Evolutionary conservation across 2,329 filamentous ascomycete genomes (phyloP), one percentile per base, ranked within the genome.

Genomic region (Davidsoniella australis): DNA sequence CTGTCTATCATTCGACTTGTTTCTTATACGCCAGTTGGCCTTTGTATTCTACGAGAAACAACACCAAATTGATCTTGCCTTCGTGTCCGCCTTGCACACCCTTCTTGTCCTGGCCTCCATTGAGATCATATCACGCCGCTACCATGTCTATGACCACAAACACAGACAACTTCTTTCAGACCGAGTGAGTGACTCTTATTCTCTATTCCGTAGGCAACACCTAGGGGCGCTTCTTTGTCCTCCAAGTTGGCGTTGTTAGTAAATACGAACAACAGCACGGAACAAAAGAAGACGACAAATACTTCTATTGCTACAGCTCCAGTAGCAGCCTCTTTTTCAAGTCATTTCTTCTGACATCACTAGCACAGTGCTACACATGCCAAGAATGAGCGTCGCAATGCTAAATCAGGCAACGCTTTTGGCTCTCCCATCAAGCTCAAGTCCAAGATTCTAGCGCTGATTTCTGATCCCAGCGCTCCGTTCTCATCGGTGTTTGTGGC

Each of bases 91-190:
- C 12, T 9, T 33, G 12, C 29, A 33, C 29, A 12, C 29, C 29
- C 29, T 33, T 33, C 29, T 4, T 33, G 8, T 12, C 8, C 29
- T 9, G 3, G 29, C 29, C 6, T 33, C 29, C 29, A 33, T 33
- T 10, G 29, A 33, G 29, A 33, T 12, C 8, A 33, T 9, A 33
- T 12, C 29, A 33, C 29, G 29, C 20, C 6, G 20, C 41, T 49
- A 49, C 26, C 9, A 55, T 55, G 54, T 49, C 45, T 18, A 52
- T 49, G 36, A 82, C 83, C 24, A 73, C 75, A 46, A 76, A 94
- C 59, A 73, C 80, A 47, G 80, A 82, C 26, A 78, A 91, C 60
- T 96, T 93, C 69, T 96, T 96, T 61, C 85, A 95, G 64, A 93
- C 87, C 26, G 83, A 88, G 85, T 91, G 67, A 65, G 79, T 63